Conservation (phyloP, 768 basidiomycete species). For the Calocybe cyanea region DNA sequence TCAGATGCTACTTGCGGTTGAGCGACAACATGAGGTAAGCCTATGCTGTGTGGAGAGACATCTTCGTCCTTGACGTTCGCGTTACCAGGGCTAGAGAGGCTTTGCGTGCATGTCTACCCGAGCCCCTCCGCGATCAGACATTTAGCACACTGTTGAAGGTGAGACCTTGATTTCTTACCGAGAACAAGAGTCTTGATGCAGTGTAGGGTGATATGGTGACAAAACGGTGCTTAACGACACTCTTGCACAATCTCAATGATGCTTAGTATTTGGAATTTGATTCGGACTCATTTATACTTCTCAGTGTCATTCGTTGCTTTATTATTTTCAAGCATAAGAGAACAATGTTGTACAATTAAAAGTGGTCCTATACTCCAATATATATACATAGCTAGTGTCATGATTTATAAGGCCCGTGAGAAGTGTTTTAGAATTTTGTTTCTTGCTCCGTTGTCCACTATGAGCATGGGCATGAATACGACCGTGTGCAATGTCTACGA, state of each 20-base stretch:
- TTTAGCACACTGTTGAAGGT: conserved; percentile 91
- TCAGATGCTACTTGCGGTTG: conserved; percentile 91
- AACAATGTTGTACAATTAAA: conserved; percentile 7
- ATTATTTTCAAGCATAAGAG: conserved; percentile 8
- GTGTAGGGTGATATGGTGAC: conserved; percentile 94
- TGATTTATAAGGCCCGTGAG: neutral
- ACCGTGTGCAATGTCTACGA: conserved; percentile 28
- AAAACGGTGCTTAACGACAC: conserved; percentile 86
- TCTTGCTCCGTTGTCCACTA: neutral
- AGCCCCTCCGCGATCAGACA: conserved; percentile 90
- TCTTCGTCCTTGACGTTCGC: conserved; percentile 6
- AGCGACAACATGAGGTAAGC: conserved; percentile 91
- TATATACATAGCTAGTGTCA: conserved; percentile 6
- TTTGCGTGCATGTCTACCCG: conserved; percentile 90
- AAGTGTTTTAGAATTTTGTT: neutral
- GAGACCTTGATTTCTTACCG: conserved; percentile 12
- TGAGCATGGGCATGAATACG: conserved; percentile 39
- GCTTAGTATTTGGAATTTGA: conserved; percentile 36
- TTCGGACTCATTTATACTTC: conserved; percentile 14
- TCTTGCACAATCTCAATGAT: conserved; percentile 77
- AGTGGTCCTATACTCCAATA: conserved; percentile 5
- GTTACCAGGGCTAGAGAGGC: conserved; percentile 85
- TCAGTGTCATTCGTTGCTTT: conserved; percentile 16
- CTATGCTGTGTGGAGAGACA: too few species aligned
- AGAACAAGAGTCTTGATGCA: conserved; percentile 8